Base-by-base conservation (phyloP, 352 stramenopile species). In the Phytophthora citricola region DNA sequence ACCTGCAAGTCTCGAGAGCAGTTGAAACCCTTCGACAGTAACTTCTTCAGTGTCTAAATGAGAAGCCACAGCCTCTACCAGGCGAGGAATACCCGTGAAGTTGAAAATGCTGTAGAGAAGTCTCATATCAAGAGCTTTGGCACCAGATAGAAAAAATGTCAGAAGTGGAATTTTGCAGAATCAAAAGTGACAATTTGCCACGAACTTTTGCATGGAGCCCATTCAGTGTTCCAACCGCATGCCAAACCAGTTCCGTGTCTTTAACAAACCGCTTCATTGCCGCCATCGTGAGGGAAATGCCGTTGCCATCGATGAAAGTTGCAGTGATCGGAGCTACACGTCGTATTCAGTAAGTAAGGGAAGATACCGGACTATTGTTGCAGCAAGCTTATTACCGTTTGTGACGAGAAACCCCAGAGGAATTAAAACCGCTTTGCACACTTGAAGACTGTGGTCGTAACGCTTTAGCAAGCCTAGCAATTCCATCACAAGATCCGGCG, bases 1-100 rank as follows among this genome's bases (percentile, higher is more conserved):
- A 8, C 54, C 49, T 0, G 83, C 85, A 2, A 93, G 57, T 4
- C 78, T 73, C 32, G 80, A 61, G 4, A 93, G 78, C 10, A 93
- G 61, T 43, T 89, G 85, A 39, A 93, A 91, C 1, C 85, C 83
- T 63, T 93, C 85, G 6, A 93, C 78, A 0, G 76, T 80, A 44
- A 93, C 84, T 47, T 93, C 85, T 43, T 92, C 85, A 0, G 84
- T 90, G 57, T 91, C 81, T 15, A 93, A 46, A 63, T 93, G 85
- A 6, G 60, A 71, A 7, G 85, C 81, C n/a, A 93, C 63, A 0
- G 79, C 83, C 55, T 90, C 83, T 15, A 91, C 85, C 26, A 92
- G 72, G 0, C 77, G 64, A 12, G 72, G 63, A 34, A 93, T 77
- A n/a, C 85, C 81, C n/a, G 78, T 77, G 52, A 82, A 81, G 8